Evolutionary conservation across 116 monocot species (phyloP), one percentile per base, ranked within the genome.

Genomic region (Iris pallida): DNA sequence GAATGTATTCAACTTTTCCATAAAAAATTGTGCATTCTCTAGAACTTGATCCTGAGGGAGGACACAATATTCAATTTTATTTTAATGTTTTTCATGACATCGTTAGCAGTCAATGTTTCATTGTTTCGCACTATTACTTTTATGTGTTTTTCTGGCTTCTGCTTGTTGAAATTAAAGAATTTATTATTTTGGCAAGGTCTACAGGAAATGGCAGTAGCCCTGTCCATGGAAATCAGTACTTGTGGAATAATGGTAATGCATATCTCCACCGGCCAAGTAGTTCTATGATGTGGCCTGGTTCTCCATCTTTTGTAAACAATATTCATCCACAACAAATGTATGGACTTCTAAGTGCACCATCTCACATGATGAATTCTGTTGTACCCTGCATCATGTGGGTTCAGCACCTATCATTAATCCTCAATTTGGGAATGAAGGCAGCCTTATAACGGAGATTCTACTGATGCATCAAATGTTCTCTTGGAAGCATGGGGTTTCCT

Each of bases 371-470:
- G 65, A 80, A 71, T 40, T 55, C 63, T 61, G 61, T 79, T 20
- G 61, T 80, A 12, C 78, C 86, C 40, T 61, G 16, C 84, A 84
- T 69, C 84, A 89, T 51, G 83, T 86, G 14, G 89, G 89, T 19
- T 89, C 89, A 11, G 86, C 89, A 47, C 89, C 89, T 55, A 18
- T 80, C 17, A 53, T 68, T 12, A 81, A 88, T 76, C 78, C 10
- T 80, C 86, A 40, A 48, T 85, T 15, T 85, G 89, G 89, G 88
- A 82, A 30, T 71, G 80, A 16, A 71, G 76, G 46, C 66, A 81
- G 14, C 45, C 71, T 30, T 85, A 70, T 58, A 55, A 58, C 18
- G 68, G 71, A 6, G 83, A 83, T 57, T 77, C 77, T 10, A 44
- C 74, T 20, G 79, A 82, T 16, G 56, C 67, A 18, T 43, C 67